A percentile compares a stretch with the other conserved stretches of the same genome.
Evolutionary conservation across 176 grass and related monocot species (phyloP).

Genomic region (Oryza brachyantha): DNA sequence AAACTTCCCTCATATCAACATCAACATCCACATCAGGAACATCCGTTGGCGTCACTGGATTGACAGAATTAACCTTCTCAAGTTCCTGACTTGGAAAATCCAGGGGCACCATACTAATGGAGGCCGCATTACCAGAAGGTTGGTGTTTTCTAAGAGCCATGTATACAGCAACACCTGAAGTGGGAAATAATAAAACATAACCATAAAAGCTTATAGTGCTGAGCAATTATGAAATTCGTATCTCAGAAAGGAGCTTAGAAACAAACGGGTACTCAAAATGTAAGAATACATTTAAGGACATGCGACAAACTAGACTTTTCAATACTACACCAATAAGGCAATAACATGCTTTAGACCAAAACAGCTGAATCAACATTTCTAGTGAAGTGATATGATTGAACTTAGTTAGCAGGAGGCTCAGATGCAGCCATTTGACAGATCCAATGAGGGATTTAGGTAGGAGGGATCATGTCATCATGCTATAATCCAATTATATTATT

Average conservation of each 20-base stretch:
- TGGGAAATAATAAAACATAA: conserved; percentile 31
- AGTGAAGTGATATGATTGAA: conserved; percentile 1
- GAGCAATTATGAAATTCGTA: background rate
- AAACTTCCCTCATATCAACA: conserved; percentile 87
- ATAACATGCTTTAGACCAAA: background rate
- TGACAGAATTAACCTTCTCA: conserved; percentile 48
- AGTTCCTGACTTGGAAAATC: conserved; percentile 60
- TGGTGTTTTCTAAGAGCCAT: conserved; percentile 80
- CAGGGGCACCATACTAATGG: conserved; percentile 51
- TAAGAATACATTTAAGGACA: too few species aligned
- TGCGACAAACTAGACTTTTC: background rate
- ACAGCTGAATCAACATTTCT: conserved; percentile 18
- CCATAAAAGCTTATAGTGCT: background rate
- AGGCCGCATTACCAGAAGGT: conserved; percentile 44
- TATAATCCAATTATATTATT: background rate
- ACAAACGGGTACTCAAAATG: background rate
- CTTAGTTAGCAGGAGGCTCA: background rate
- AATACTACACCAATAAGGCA: background rate
- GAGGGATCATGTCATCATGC: background rate
- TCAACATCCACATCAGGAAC: conserved; percentile 53
- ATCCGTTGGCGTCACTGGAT: conserved; percentile 42
- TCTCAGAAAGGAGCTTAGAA: conserved; percentile 4
- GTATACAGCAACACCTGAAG: conserved; percentile 29
- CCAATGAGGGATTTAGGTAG: background rate
- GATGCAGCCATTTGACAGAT: background rate